Evolutionary conservation across 257 asterid species (phyloP).

Genomic region (Anisodus tanguticus): DNA sequence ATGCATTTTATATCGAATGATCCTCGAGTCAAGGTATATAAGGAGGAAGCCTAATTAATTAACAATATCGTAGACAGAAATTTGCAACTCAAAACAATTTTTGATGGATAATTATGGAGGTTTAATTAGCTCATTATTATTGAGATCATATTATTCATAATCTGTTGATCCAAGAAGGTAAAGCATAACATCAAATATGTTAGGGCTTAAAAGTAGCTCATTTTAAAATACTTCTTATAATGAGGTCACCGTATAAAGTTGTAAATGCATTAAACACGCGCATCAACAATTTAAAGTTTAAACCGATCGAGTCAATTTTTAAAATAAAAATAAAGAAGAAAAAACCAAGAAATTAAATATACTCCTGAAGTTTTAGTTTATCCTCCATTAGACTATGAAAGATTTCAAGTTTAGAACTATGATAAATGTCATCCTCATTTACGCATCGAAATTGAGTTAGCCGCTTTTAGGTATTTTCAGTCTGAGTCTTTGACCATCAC

Average conservation of each 20-base stretch:
- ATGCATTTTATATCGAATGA: neutral
- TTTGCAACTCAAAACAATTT: neutral
- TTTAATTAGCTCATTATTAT: neutral
- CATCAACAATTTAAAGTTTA: no score
- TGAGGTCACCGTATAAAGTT: neutral
- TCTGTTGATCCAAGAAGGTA: neutral
- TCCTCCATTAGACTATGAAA: no score
- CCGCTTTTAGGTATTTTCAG: no score
- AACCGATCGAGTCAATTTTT: no score
- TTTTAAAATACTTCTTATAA: neutral
- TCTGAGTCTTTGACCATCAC: no score
- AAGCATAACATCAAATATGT: neutral
- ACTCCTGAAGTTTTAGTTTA: no score
- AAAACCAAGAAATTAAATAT: no score
- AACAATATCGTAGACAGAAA: neutral
- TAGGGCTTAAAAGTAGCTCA: neutral
- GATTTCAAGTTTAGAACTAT: no score
- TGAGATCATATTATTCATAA: constrained; percentile 12
- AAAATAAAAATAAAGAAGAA: no score
- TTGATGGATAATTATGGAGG: neutral
- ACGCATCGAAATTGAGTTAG: no score
- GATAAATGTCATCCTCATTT: no score
- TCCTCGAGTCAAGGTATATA: neutral
- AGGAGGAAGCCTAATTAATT: neutral
- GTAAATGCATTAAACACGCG: neutral